Percentiles rank a stretch among this genome's conserved stretches.
These are phyloP conservation scores for Backusella luteola DNA, from an alignment of 192 early-diverging fungal genomes.

Conservation along the genomic window DNA sequence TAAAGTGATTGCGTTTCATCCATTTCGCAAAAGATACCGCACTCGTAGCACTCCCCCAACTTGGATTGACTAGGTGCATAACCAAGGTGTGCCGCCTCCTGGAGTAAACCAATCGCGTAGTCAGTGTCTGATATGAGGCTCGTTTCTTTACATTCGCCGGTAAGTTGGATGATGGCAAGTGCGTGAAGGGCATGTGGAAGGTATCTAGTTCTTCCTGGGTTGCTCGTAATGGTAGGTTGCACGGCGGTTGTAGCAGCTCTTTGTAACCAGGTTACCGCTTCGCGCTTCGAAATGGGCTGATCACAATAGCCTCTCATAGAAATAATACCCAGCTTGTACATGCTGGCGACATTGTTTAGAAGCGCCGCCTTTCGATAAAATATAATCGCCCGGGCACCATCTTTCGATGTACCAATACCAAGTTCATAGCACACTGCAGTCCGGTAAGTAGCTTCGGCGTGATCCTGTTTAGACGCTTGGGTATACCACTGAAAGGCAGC, in stretches of 20 bases:
- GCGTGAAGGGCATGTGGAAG: conserved; percentile 16
- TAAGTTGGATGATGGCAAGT: conserved; percentile 17
- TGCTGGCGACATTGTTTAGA: conserved; percentile 84
- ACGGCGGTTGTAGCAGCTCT: conserved; percentile 85
- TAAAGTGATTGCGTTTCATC: conserved; percentile 48
- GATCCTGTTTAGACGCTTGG: conserved; percentile 88
- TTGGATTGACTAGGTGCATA: conserved; percentile 58
- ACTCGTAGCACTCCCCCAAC: conserved; percentile 56
- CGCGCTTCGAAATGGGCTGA: conserved; percentile 71
- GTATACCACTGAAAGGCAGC: conserved; percentile 87
- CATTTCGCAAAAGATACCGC: conserved; percentile 45
- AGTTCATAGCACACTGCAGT: conserved; percentile 93
- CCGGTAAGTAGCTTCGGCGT: conserved; percentile 87
- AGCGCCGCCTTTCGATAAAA: conserved; percentile 90
- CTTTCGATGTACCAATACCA: conserved; percentile 85
- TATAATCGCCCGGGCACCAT: conserved; percentile 75
- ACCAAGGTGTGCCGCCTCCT: conserved; percentile 55
- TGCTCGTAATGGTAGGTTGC: not conserved
- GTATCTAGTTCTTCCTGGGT: not conserved
- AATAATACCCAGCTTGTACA: conserved; percentile 96
- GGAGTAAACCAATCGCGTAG: conserved; percentile 53
- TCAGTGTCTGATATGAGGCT: conserved; percentile 36
- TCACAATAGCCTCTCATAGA: conserved; percentile 81
- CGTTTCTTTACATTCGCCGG: conserved; percentile 12
- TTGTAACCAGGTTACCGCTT: conserved; percentile 93